A percentile compares a stretch with the other conserved stretches of the same genome.
Evolutionary conservation across 768 basidiomycete species (phyloP).

Genomic region (Mycena metata): DNA sequence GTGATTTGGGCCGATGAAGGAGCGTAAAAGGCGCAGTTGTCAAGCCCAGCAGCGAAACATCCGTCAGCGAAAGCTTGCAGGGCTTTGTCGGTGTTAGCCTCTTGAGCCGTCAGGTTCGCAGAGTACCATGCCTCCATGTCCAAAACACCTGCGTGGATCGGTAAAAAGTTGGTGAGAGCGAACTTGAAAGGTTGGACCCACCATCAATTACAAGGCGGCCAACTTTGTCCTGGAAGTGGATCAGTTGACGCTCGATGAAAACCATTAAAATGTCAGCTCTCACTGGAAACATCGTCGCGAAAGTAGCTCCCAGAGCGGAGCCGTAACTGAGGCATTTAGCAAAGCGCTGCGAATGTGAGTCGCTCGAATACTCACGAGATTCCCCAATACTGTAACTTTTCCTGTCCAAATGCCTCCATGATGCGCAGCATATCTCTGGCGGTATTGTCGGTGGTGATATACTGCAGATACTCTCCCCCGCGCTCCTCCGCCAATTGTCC

Average conservation of each 20-base stretch:
- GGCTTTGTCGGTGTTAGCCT: conserved; percentile 10
- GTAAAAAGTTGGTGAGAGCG: background rate
- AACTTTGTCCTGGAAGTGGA: conserved; percentile 3
- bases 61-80: conserved; percentile 19
- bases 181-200: background rate
- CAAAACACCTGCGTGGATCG: conserved; percentile 8
- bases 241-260: background rate
- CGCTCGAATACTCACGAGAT: conserved; percentile 17
- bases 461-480: conserved; percentile 38
- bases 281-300: conserved; percentile 4
- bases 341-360: no score
- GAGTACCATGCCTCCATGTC: conserved; percentile 18
- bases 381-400: conserved; percentile 50
- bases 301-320: conserved; percentile 2
- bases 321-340: background rate
- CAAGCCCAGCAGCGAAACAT: conserved; percentile 22
- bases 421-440: conserved; percentile 56
- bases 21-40: conserved; percentile 22
- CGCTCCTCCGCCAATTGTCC: conserved; percentile 50
- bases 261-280: background rate
- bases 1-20: conserved; percentile 1
- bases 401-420: conserved; percentile 45
- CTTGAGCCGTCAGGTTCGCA: background rate
- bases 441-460: conserved; percentile 54
- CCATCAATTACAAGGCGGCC: conserved; percentile 5